These are phyloP conservation scores for Hortiboletus campestris DNA, from an alignment of 768 basidiomycete species.

Conservation along the genomic window DNA sequence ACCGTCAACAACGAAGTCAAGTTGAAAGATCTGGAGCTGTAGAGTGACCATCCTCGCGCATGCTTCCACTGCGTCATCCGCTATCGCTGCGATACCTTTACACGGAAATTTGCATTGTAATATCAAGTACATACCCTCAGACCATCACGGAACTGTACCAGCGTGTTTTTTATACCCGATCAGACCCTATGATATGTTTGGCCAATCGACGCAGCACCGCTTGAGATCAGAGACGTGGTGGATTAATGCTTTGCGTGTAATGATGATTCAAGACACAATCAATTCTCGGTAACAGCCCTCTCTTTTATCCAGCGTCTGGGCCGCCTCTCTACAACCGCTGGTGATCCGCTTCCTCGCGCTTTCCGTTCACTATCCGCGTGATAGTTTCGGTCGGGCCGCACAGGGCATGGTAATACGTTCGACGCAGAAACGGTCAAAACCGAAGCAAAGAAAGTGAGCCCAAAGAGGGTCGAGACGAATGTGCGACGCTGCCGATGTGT, in stretches of 20 bases:
- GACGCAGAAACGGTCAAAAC: conserved; percentile 81
- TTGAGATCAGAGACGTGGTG: not conserved
- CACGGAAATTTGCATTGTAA: conserved; percentile 32
- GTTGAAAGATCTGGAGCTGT: conserved; percentile 12
- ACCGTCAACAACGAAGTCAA: conserved; percentile 40
- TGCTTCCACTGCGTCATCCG: conserved; percentile 1
- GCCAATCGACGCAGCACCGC: not conserved
- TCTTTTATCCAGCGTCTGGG: conserved; percentile 85
- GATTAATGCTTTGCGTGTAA: conserved; percentile 1
- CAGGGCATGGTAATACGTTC: conserved; percentile 76
- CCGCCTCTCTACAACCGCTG: conserved; percentile 55
- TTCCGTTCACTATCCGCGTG: conserved; percentile 53
- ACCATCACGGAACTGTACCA: conserved; percentile 22
- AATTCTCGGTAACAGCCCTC: conserved; percentile 32
- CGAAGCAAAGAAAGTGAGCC: conserved; percentile 74
- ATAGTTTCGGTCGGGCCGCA: conserved; percentile 54
- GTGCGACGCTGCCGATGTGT: conserved; percentile 59
- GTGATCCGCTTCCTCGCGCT: conserved; percentile 22
- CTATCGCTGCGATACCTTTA: conserved; percentile 19
- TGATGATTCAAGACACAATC: not conserved
- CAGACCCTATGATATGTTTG: not conserved
- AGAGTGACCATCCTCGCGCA: conserved; percentile 18
- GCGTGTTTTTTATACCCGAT: conserved; percentile 21
- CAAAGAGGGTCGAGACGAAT: conserved; percentile 77
- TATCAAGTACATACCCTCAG: conserved; percentile 23